Conservation (phyloP, 2,329 filamentous ascomycete genomes). For the Macrophomina phaseolina region DNA sequence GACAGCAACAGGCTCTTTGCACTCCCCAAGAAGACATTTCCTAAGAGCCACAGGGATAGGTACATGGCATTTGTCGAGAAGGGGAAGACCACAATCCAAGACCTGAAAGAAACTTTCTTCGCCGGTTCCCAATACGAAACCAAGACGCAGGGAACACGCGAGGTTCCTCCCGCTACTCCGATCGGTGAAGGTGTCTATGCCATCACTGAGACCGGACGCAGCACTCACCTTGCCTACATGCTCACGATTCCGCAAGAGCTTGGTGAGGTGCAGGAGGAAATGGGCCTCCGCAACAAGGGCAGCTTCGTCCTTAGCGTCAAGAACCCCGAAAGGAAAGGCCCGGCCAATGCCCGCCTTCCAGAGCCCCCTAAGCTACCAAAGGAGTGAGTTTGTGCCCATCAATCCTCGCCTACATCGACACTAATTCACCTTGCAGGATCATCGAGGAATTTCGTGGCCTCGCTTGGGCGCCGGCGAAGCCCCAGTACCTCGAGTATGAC, state of each 20-base stretch:
- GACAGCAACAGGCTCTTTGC: slow-evolving; percentile 74
- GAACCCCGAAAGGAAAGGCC: slow-evolving; percentile 74
- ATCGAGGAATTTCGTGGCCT: slow-evolving; percentile 73
- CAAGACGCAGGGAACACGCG: slow-evolving; percentile 73
- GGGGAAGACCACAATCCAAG: slow-evolving; percentile 65
- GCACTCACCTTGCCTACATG: slow-evolving; percentile 80
- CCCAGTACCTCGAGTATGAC: slow-evolving; percentile 74
- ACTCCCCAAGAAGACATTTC: slow-evolving; percentile 84
- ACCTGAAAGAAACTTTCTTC: slow-evolving; percentile 76
- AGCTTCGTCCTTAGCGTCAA: slow-evolving; percentile 81
- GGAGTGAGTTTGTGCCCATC: slow-evolving; percentile 57
- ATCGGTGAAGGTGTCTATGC: slow-evolving; percentile 88
- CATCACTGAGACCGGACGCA: slow-evolving; percentile 72
- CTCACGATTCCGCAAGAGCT: slow-evolving; percentile 74
- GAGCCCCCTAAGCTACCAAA: slow-evolving; percentile 73
- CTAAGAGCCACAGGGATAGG: slow-evolving; percentile 68
- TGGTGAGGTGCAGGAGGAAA: slow-evolving; percentile 74
- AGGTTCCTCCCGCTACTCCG: slow-evolving; percentile 71
- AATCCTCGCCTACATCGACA: neutral
- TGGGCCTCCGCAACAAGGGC: slow-evolving; percentile 73
- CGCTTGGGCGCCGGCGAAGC: slow-evolving; percentile 76
- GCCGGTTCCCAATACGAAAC: slow-evolving; percentile 72
- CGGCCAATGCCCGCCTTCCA: slow-evolving; percentile 66
- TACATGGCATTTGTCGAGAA: slow-evolving; percentile 89
- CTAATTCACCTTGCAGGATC: slow-evolving; percentile 55